These are phyloP conservation scores for Sphaerobolus stellatus DNA, from an alignment of 1,284 basidiomycete species.

Conservation along the genomic window DNA sequence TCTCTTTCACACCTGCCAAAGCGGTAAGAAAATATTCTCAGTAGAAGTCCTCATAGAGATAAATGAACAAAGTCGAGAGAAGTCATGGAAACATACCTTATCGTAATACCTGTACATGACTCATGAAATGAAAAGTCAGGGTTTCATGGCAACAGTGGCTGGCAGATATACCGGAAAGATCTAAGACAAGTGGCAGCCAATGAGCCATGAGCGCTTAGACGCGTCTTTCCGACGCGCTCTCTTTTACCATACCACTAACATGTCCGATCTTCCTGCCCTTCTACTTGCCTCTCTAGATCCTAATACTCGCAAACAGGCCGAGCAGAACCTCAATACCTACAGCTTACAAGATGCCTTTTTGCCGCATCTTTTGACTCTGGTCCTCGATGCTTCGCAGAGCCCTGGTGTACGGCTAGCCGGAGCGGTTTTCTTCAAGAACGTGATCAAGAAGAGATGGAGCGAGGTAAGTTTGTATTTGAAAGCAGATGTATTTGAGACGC, in stretches of 20 bases:
- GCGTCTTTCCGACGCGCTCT: background rate
- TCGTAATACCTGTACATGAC: background rate
- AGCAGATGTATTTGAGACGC: too few species aligned
- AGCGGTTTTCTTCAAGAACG: conserved; percentile 88
- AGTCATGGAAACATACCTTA: background rate
- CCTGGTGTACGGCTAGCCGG: conserved; percentile 76
- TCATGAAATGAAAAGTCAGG: too few species aligned
- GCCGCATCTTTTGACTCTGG: conserved; percentile 65
- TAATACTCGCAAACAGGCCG: conserved; percentile 73
- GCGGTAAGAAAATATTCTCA: too few species aligned
- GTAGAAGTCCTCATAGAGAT: too few species aligned
- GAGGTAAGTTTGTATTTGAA: conserved; percentile 54
- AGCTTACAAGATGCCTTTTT: conserved; percentile 81
- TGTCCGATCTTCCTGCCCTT: conserved; percentile 49
- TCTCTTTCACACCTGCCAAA: too few species aligned
- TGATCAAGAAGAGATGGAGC: conserved; percentile 81
- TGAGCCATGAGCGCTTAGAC: conserved; percentile 1
- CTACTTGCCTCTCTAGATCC: conserved; percentile 76
- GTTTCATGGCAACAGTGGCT: background rate
- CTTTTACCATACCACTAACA: background rate
- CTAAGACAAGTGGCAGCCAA: background rate
- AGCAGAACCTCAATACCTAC: conserved; percentile 66
- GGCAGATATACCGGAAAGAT: background rate
- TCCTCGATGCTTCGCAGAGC: conserved; percentile 67
- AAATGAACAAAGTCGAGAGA: too few species aligned